Evolutionary conservation across 2,329 filamentous ascomycete species (phyloP), one percentile per base, ranked within the genome.

Genomic region (Ilyonectria mors-panacis): DNA sequence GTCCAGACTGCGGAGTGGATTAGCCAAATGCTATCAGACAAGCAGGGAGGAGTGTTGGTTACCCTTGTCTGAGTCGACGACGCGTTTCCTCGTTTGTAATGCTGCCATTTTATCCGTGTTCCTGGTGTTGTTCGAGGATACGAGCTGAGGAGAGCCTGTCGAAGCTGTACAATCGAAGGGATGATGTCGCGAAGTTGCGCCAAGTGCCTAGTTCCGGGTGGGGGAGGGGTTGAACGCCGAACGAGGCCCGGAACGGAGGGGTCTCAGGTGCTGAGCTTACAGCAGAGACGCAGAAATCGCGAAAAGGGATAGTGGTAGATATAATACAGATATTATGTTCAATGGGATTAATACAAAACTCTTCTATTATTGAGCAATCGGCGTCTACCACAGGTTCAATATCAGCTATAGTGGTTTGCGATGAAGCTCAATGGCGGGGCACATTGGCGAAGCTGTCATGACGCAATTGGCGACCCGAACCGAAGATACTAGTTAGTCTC

Each of bases 1-100:
- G 93, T 94, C 94, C 94, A 97, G 78, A 96, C 94, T 93, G 79
- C n/a, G 23, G 42, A 50, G 57, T 56, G 60, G 61, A n/a, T 35
- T 66, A 8, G 54, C 66, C 57, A 66, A 59, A 54, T 56, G 45
- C 54, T 44, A 54, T 28, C 21, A 23, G n/a, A 44, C 6, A 48
- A 48, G 42, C 21, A 23, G 21, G 19, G 28, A 15, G 42, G 10
- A 15, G 50, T 42, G 28, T 37, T 15, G 48, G 51, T 44, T 70
- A 81, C 82, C 81, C 76, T 80, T 83, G 66, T 81, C 76, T 5
- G 82, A 83, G 65, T 82, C 78, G 56, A 82, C 80, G n/a, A 68
- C 77, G 33, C 76, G 79, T 61, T 75, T 77, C 15, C 69, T 66
- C 13, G 64, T 35, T 21, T 66, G 63, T 28, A 58, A 48, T 9